These are phyloP conservation scores for Lichtheimia ornata DNA, from an alignment of 371 early-diverging fungal genomes.

Conservation along the genomic window DNA sequence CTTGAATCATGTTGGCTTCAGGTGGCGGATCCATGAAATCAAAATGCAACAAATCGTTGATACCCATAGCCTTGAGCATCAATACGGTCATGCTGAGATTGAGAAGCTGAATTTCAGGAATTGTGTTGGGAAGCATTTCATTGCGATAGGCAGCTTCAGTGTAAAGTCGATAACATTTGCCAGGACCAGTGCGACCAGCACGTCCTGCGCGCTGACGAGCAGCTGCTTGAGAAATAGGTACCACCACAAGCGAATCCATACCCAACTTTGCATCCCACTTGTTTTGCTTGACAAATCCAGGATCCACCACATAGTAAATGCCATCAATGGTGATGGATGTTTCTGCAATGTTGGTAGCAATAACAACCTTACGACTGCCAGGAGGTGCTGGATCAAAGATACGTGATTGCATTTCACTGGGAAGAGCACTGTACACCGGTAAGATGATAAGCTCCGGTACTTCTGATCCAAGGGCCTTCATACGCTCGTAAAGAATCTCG, in stretches of 20 bases:
- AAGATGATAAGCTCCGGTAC: constrained; percentile 93
- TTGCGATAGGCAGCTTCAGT: constrained; percentile 94
- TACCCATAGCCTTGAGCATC: constrained; percentile 94
- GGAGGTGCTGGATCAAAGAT: constrained; percentile 96
- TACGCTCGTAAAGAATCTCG: constrained; percentile 91
- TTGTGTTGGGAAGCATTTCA: constrained; percentile 94
- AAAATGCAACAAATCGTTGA: constrained; percentile 94
- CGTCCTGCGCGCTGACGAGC: constrained; percentile 98
- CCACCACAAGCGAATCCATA: constrained; percentile 92
- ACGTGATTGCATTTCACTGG: constrained; percentile 89
- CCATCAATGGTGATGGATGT: constrained; percentile 99
- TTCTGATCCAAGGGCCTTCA: constrained; percentile 94
- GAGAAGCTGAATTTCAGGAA: constrained; percentile 98
- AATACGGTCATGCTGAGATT: constrained; percentile 93
- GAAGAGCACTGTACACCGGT: constrained; percentile 94
- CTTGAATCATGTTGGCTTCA: constrained; percentile 88
- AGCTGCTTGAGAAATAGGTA: constrained; percentile 95
- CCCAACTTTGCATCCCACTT: constrained; percentile 94
- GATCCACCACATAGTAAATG: constrained; percentile 97
- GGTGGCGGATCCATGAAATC: constrained; percentile 99
- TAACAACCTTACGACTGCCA: constrained; percentile 92
- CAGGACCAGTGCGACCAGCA: constrained; percentile 97
- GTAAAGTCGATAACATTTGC: constrained; percentile 96
- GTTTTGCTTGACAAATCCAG: constrained; percentile 97
- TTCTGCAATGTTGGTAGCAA: constrained; percentile 99